These are phyloP conservation scores for Vararia minispora DNA, from an alignment of 768 basidiomycete species.

Conservation along the genomic window DNA sequence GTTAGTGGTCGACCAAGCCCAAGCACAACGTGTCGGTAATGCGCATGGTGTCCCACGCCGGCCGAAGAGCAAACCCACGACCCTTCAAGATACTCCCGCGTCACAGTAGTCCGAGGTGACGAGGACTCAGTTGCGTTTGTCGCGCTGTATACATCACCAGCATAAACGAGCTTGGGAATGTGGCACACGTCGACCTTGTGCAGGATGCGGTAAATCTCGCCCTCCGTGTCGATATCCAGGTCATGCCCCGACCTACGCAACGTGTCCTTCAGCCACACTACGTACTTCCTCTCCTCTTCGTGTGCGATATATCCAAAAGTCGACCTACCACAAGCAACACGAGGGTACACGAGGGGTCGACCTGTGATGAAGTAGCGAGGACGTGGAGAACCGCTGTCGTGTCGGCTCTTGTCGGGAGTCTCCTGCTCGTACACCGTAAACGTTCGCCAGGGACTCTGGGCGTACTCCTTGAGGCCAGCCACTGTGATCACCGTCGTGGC, in stretches of 20 bases:
- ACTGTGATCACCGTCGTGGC: neutral
- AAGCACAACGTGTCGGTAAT: no score
- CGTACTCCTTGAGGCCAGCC: neutral
- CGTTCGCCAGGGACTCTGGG: neutral
- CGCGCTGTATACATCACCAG: neutral
- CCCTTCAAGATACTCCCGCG: no score
- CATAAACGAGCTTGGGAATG: neutral
- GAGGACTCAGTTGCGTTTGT: no score
- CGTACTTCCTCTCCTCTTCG: neutral
- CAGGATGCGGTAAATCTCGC: neutral
- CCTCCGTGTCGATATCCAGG: neutral
- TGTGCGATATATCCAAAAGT: conserved; percentile 1
- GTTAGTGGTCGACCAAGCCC: no score
- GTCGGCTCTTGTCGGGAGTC: neutral
- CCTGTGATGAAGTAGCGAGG: neutral
- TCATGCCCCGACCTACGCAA: no score
- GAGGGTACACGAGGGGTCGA: neutral
- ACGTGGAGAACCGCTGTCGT: neutral
- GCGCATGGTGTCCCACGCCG: no score
- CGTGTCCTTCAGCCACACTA: conserved; percentile 2
- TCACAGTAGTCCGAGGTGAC: no score
- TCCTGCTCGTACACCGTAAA: neutral
- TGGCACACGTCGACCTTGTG: neutral
- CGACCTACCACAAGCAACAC: neutral
- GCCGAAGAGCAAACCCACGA: no score